Conservation (phyloP, 495 filamentous ascomycete species). For the Podospora pseudopauciseta region DNA sequence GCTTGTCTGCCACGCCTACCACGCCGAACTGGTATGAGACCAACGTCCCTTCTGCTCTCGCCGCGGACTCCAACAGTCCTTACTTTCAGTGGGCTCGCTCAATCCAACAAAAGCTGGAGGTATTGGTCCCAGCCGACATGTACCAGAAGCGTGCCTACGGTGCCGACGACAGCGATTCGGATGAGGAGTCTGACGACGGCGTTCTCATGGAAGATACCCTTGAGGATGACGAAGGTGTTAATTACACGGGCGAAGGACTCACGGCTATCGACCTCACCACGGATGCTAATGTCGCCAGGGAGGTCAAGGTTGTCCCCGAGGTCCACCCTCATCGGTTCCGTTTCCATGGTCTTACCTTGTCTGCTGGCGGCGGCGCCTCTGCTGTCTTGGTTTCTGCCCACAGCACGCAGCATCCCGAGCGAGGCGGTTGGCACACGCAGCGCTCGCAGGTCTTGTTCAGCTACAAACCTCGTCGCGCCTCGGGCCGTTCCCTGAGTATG, state of each 20-base stretch:
- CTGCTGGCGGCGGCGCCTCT: conserved; percentile 42
- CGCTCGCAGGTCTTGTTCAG: conserved; percentile 42
- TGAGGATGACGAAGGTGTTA: conserved; percentile 21
- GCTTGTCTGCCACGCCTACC: conserved; percentile 43
- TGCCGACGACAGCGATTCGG: conserved; percentile 20
- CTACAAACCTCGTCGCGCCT: conserved; percentile 19
- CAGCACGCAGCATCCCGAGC: conserved; percentile 37
- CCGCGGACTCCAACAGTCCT: conserved; percentile 2
- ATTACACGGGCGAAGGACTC: background rate
- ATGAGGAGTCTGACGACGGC: conserved; percentile 26
- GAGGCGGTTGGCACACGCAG: conserved; percentile 42
- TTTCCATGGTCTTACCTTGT: conserved; percentile 42
- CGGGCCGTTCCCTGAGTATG: background rate
- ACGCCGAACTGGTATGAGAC: conserved; percentile 45
- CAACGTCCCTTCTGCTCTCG: conserved; percentile 29
- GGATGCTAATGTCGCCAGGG: conserved; percentile 17
- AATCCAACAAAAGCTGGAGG: conserved; percentile 39
- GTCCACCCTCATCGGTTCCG: conserved; percentile 44
- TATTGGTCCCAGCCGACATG: conserved; percentile 31
- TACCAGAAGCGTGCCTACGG: conserved; percentile 24
- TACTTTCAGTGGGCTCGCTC: conserved; percentile 42
- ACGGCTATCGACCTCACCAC: conserved; percentile 11
- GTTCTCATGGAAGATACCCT: conserved; percentile 21
- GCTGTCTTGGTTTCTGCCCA: conserved; percentile 40
- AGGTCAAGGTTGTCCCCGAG: conserved; percentile 27